Evolutionary conservation across 139 green algal species (phyloP).

Genomic region (Coelastrella sp.): DNA sequence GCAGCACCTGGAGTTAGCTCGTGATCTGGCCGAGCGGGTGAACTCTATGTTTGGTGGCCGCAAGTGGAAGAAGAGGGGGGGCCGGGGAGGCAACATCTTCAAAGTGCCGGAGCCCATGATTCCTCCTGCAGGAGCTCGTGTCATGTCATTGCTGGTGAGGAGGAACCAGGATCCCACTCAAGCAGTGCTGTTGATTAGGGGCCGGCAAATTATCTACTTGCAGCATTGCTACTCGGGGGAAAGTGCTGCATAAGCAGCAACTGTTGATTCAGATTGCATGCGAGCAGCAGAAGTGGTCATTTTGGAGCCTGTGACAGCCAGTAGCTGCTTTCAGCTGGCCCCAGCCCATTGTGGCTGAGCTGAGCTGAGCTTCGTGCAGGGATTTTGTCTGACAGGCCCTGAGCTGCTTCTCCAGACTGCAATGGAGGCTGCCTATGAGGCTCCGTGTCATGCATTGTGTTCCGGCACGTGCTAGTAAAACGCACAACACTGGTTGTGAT

Average conservation of each 20-base stretch:
- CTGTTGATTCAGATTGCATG: neutral
- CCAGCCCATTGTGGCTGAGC: too few relatives aligned
- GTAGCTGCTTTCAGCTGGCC: too few relatives aligned
- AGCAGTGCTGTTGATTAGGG: too few relatives aligned
- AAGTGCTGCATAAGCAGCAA: neutral
- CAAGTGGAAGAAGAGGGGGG: conserved; percentile 98
- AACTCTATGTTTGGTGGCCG: conserved; percentile 94
- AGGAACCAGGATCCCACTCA: neutral
- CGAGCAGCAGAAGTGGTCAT: too few relatives aligned
- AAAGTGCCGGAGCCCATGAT: conserved; percentile 95
- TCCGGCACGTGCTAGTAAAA: too few relatives aligned
- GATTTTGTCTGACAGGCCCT: neutral
- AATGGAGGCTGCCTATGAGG: neutral
- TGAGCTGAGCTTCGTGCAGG: neutral
- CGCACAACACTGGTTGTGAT: too few relatives aligned
- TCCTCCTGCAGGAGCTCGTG: conserved; percentile 87
- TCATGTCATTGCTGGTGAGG: conserved; percentile 94
- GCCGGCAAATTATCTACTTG: neutral
- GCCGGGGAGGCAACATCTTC: conserved; percentile 81
- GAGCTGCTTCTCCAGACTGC: neutral
- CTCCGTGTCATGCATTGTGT: too few relatives aligned
- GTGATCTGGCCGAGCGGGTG: conserved; percentile 84
- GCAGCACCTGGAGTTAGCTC: conserved; percentile 95
- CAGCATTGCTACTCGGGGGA: neutral
- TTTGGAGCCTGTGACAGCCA: too few relatives aligned